A percentile compares a stretch with the other conserved stretches of the same genome.
These are phyloP conservation scores for Coccomyxa subellipsoidea DNA, from an alignment of 163 green algal genomes.

Conservation along the genomic window DNA sequence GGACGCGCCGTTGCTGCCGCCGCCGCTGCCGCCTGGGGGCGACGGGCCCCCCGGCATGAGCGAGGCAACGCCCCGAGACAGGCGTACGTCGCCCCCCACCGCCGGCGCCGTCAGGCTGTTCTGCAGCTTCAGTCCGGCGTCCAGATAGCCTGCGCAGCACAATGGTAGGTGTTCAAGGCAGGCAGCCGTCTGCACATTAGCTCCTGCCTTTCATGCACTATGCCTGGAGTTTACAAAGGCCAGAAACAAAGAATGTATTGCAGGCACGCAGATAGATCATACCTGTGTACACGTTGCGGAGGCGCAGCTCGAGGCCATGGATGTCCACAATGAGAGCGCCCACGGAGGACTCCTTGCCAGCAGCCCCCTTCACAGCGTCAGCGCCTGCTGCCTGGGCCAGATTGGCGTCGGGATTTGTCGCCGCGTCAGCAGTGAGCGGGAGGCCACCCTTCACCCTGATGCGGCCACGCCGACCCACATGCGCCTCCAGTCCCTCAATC, in stretches of 20 bases:
- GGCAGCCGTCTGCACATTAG: background rate
- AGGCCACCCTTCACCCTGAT: slow-evolving; percentile 55
- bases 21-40: slow-evolving; percentile 10
- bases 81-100: slow-evolving; percentile 58
- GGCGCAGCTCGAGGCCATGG: slow-evolving; percentile 57
- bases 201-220: background rate
- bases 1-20: background rate
- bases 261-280: background rate
- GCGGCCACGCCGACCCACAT: slow-evolving; percentile 53
- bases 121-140: slow-evolving; percentile 48
- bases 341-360: background rate
- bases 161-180: background rate
- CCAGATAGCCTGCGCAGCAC: slow-evolving; percentile 37
- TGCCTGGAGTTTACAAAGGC: background rate
- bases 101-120: slow-evolving; percentile 41
- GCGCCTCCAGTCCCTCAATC: slow-evolving; percentile 61
- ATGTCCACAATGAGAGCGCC: slow-evolving; percentile 31
- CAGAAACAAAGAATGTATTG: background rate
- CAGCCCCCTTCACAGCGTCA: background rate
- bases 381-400: slow-evolving; percentile 5
- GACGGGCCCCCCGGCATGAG: slow-evolving; percentile 33
- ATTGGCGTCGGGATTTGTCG: background rate
- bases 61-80: slow-evolving; percentile 59
- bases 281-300: slow-evolving; percentile 67
- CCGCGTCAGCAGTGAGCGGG: slow-evolving; percentile 39